Evolutionary conservation across 345 rosid species (phyloP).

Genomic region (Brassica rapa): DNA sequence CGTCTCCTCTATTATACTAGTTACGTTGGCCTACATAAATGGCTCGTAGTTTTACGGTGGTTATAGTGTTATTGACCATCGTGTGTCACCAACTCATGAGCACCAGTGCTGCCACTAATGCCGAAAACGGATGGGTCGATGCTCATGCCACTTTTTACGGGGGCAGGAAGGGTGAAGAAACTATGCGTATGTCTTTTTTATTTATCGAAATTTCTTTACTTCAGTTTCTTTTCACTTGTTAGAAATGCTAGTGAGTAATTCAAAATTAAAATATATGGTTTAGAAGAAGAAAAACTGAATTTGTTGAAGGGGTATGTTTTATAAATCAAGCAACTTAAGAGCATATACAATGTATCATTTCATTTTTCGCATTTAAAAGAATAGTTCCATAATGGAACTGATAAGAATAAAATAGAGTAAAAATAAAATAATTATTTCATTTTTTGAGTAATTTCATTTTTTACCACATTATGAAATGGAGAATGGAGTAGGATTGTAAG

Average conservation of each 20-base stretch:
- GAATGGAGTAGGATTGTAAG: background rate
- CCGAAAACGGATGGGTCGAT: background rate
- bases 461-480: background rate
- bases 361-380: background rate
- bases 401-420: background rate
- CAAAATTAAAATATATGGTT: background rate
- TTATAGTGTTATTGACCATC: background rate
- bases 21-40: background rate
- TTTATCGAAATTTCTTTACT: too few species aligned
- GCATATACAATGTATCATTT: too few species aligned
- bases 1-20: background rate
- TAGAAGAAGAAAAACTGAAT: background rate
- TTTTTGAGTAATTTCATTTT: background rate
- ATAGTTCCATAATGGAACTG: background rate
- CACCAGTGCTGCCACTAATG: background rate
- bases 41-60: conserved; percentile 7
- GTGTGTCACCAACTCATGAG: background rate
- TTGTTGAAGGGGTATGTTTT: background rate
- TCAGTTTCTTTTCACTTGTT: background rate
- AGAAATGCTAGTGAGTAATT: background rate
- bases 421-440: too few species aligned
- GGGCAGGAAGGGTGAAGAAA: conserved; percentile 18
- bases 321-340: background rate
- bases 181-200: conserved; percentile 18
- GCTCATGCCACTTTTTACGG: conserved; percentile 37